Percentiles rank a stretch among this genome's conserved stretches.
phyloP scores from a whole-genome alignment of 495 filamentous ascomycete genomes.

The Lophiostoma macrostomum region DNA sequence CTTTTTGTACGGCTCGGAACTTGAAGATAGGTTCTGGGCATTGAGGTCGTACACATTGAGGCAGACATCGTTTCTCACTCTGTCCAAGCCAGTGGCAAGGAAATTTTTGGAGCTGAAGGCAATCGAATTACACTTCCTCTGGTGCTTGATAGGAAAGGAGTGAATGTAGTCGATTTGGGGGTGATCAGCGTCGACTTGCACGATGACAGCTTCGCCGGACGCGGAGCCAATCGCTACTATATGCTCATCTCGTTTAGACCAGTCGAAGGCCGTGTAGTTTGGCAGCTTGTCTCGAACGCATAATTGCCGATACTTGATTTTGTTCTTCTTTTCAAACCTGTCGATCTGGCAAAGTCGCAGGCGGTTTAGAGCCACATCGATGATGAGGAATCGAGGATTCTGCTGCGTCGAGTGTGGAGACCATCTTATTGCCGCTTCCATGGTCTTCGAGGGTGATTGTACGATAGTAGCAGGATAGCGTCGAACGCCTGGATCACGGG shows the following conservation, averaged over 20 bases:
- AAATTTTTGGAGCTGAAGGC: slow-evolving; percentile 77
- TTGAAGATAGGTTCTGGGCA: slow-evolving; percentile 47
- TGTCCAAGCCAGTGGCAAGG: slow-evolving; percentile 83
- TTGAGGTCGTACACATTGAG: slow-evolving; percentile 92
- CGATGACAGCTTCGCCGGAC: slow-evolving; percentile 77
- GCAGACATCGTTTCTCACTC: slow-evolving; percentile 87
- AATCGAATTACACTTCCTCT: slow-evolving; percentile 86
- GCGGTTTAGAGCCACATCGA: slow-evolving; percentile 76
- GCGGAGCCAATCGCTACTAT: slow-evolving; percentile 82
- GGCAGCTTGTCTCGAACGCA: slow-evolving; percentile 77
- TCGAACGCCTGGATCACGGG: too few relatives aligned
- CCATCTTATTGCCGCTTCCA: slow-evolving; percentile 81
- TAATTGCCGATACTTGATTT: slow-evolving; percentile 62
- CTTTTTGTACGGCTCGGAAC: slow-evolving; percentile 62
- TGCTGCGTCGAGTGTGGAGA: slow-evolving; percentile 69
- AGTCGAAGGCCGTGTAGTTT: slow-evolving; percentile 88
- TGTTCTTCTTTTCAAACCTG: slow-evolving; percentile 52
- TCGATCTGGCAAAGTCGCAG: slow-evolving; percentile 76
- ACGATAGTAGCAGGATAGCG: background rate
- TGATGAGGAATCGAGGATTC: slow-evolving; percentile 71
- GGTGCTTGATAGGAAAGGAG: slow-evolving; percentile 72
- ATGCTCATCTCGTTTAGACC: slow-evolving; percentile 75
- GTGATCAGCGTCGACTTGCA: slow-evolving; percentile 66
- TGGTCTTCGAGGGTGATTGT: slow-evolving; percentile 32
- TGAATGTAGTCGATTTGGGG: slow-evolving; percentile 58